These are phyloP conservation scores for Penicillium sp. DNA, from an alignment of 2,329 filamentous ascomycete genomes.

Conservation along the genomic window DNA sequence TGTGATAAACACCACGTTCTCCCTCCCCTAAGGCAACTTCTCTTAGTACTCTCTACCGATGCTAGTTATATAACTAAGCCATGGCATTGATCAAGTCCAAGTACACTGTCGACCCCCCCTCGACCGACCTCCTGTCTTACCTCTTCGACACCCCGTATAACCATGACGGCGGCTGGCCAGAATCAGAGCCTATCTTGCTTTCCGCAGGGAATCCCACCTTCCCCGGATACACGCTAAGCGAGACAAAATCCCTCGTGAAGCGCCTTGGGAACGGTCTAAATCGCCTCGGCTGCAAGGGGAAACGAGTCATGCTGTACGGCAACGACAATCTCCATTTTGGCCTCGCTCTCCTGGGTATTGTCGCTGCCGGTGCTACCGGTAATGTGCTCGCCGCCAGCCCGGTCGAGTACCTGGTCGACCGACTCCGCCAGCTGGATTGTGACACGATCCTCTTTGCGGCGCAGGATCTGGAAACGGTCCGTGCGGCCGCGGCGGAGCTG, in stretches of 20 bases:
- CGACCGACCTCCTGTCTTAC: not conserved
- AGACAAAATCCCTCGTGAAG: not conserved
- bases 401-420: not conserved
- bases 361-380: not conserved
- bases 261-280: not conserved
- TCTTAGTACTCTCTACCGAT: not conserved
- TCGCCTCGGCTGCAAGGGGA: not conserved
- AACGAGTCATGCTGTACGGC: not conserved
- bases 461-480: not conserved
- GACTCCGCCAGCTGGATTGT: not conserved
- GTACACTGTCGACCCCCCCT: not conserved
- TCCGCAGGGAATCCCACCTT: too few species aligned
- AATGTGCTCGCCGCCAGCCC: not conserved
- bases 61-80: not conserved
- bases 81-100: not conserved
- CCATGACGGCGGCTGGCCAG: not conserved
- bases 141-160: conserved; percentile 1
- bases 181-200: not conserved
- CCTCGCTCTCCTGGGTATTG: not conserved
- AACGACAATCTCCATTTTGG: not conserved
- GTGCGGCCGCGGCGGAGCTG: not conserved
- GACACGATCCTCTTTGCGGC: not conserved
- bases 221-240: not conserved
- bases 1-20: too few species aligned
- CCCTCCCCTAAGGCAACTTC: too few species aligned